These are phyloP conservation scores for Apiospora rasikravindrae DNA, from an alignment of 2,329 filamentous ascomycete species.

Conservation along the genomic window DNA sequence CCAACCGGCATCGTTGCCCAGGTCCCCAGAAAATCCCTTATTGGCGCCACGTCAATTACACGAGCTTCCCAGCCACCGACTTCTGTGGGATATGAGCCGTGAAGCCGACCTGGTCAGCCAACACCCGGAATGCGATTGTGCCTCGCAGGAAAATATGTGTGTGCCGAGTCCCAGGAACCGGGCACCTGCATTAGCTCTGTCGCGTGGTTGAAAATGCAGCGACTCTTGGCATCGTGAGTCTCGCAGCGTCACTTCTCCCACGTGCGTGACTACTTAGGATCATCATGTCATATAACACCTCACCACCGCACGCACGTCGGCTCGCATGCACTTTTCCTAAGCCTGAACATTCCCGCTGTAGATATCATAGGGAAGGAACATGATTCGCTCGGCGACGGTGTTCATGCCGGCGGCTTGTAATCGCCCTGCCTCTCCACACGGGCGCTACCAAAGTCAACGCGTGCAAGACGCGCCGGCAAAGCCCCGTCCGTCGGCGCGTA, in stretches of 20 bases:
- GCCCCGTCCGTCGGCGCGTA: not conserved
- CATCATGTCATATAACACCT: not conserved
- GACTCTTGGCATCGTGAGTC: constrained; percentile 10
- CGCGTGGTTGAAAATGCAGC: not conserved
- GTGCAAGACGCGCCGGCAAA: not conserved
- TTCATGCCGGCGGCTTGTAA: not conserved
- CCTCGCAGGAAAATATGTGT: not conserved
- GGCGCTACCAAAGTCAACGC: not conserved
- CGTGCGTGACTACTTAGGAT: too few relatives aligned
- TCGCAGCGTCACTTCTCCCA: not conserved
- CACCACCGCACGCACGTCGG: not conserved
- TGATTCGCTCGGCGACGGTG: not conserved
- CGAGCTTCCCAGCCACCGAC: constrained; percentile 1
- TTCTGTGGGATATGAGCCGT: not conserved
- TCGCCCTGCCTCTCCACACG: not conserved
- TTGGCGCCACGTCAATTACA: constrained; percentile 2
- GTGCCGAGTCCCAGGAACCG: not conserved
- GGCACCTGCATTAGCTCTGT: constrained; percentile 9
- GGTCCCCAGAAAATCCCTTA: not conserved
- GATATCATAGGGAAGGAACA: not conserved
- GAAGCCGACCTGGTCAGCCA: not conserved
- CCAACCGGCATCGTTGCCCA: not conserved
- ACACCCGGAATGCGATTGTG: not conserved
- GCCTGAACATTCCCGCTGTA: not conserved
- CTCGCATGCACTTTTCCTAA: too few relatives aligned